Conservation (phyloP, 192 early-diverging fungal genomes). For the Chytriomyces sp. region DNA sequence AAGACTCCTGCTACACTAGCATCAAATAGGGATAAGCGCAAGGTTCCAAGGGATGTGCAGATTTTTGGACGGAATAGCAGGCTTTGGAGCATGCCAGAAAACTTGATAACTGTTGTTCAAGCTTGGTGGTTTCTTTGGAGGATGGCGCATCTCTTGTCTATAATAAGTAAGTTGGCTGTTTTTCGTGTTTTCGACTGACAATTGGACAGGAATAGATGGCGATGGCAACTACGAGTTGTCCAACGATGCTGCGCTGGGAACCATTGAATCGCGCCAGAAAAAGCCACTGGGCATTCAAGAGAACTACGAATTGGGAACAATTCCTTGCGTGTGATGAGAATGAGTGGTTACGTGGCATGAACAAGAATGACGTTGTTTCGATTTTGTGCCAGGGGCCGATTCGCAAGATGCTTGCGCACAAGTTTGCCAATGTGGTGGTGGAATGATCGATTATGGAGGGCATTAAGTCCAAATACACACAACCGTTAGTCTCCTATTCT, state of each 20-base stretch:
- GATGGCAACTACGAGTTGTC: neutral
- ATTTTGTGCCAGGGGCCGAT: neutral
- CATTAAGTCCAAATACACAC: too few species aligned
- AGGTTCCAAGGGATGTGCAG: neutral
- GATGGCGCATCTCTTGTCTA: neutral
- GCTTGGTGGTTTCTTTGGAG: neutral
- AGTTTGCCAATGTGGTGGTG: too few species aligned
- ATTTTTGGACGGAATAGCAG: neutral
- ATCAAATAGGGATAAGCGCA: neutral
- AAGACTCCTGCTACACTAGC: neutral
- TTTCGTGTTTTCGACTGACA: neutral
- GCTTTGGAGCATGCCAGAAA: neutral
- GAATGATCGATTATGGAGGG: too few species aligned
- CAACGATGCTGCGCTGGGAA: constrained; percentile 1
- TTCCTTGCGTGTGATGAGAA: neutral
- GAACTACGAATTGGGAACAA: neutral
- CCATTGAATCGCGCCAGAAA: neutral
- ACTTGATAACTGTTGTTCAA: neutral
- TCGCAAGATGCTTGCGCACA: neutral
- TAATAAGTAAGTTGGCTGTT: neutral
- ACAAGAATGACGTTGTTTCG: neutral
- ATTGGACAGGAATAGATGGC: neutral
- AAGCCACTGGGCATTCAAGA: neutral
- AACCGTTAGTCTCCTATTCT: too few species aligned
- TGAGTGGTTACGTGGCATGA: neutral